Evolutionary conservation across 2,329 filamentous ascomycete species (phyloP).

Genomic region (Ophiosphaerella korrae): DNA sequence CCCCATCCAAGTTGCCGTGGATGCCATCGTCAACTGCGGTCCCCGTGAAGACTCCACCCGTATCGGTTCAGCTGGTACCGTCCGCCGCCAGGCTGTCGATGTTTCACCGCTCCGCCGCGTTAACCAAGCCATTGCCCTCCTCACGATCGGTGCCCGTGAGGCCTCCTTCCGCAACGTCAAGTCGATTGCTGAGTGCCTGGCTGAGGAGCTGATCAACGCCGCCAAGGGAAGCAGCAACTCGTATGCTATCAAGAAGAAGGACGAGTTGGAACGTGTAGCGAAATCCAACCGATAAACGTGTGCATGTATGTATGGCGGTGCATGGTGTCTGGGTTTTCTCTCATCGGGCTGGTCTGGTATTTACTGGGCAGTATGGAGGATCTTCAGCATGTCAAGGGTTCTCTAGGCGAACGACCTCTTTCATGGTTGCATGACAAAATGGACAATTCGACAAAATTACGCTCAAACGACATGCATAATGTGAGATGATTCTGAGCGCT

Average conservation of each 20-base stretch:
- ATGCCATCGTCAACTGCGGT: slow-evolving; percentile 99
- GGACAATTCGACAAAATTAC: slow-evolving; percentile 39
- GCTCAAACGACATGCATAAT: slow-evolving; percentile 12
- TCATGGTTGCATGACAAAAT: slow-evolving; percentile 50
- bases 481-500: slow-evolving; percentile 7
- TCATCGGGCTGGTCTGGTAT: slow-evolving; percentile 38
- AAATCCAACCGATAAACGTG: slow-evolving; percentile 98
- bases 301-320: slow-evolving; percentile 31
- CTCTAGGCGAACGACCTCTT: slow-evolving; percentile 46
- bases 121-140: slow-evolving; percentile 99
- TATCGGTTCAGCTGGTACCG: slow-evolving; percentile 99
- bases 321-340: slow-evolving; percentile 43
- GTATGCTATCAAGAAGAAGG: slow-evolving; percentile 99
- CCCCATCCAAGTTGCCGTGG: slow-evolving; percentile 99
- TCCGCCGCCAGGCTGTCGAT: slow-evolving; percentile 99
- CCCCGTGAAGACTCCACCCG: slow-evolving; percentile 99
- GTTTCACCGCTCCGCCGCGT: slow-evolving; percentile 98
- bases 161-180: slow-evolving; percentile 99
- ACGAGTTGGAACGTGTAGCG: slow-evolving; percentile 99
- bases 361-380: slow-evolving; percentile 38
- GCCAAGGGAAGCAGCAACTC: slow-evolving; percentile 99
- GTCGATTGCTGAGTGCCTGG: slow-evolving; percentile 98
- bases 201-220: slow-evolving; percentile 99
- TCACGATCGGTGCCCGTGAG: slow-evolving; percentile 98
- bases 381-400: slow-evolving; percentile 45